Percentiles rank a stretch among this genome's conserved stretches.
Conservation (phyloP, 345 rosid species). For the Bruguiera gymnorhiza region DNA sequence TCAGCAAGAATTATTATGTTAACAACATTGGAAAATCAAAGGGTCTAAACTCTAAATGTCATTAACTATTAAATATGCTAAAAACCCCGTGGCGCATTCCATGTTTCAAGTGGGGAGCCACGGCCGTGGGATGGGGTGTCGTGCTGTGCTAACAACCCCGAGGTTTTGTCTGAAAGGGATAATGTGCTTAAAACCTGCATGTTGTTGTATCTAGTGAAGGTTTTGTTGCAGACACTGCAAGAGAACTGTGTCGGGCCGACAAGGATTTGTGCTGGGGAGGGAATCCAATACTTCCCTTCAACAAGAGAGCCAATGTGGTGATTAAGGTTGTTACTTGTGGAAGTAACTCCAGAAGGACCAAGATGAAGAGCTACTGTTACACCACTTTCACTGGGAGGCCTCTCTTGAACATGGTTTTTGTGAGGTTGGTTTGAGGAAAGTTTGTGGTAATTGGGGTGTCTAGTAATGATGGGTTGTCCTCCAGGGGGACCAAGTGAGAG, state of each 20-base stretch:
- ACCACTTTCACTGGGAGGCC: slow-evolving; percentile 20
- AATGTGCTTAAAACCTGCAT: slow-evolving; percentile 66
- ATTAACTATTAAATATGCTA: too few species aligned
- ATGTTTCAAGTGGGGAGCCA: too few species aligned
- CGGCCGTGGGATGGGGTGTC: too few species aligned
- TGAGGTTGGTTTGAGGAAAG: slow-evolving; percentile 18
- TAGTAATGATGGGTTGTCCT: slow-evolving; percentile 32
- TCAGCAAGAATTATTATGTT: background rate
- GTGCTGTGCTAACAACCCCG: too few species aligned
- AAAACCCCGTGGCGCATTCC: too few species aligned
- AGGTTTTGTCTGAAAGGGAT: background rate
- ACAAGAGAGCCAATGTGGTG: slow-evolving; percentile 22
- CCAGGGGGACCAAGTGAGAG: slow-evolving; percentile 87
- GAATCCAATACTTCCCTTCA: slow-evolving; percentile 81
- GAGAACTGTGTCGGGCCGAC: slow-evolving; percentile 93
- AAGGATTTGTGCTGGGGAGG: slow-evolving; percentile 80
- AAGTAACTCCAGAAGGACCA: slow-evolving; percentile 45
- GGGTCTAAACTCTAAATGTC: too few species aligned
- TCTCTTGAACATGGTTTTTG: slow-evolving; percentile 14
- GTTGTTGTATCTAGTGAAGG: slow-evolving; percentile 87
- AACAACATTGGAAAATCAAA: too few species aligned
- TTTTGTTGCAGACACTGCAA: slow-evolving; percentile 80
- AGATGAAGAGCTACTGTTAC: slow-evolving; percentile 73
- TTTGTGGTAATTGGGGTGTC: slow-evolving; percentile 19
- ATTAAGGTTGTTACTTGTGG: slow-evolving; percentile 29